Percentiles rank a stretch among this genome's conserved stretches.
These are phyloP conservation scores for Ceratocystis cubensis DNA, from an alignment of 2,329 filamentous ascomycete genomes.

Conservation along the genomic window DNA sequence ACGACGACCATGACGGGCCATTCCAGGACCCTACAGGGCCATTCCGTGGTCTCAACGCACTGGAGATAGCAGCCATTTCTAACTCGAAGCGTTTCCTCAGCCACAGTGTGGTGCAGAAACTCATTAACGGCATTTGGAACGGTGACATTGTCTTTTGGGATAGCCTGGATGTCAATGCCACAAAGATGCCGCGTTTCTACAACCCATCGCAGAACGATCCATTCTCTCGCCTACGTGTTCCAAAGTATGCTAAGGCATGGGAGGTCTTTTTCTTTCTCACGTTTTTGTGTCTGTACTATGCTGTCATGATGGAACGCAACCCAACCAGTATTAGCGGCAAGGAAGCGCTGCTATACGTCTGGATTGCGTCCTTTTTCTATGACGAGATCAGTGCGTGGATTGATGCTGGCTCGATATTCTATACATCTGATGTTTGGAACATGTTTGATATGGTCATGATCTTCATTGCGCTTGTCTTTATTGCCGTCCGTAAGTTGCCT, in stretches of 20 bases:
- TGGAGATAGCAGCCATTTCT: conserved; percentile 74
- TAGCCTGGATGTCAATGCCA: conserved; percentile 55
- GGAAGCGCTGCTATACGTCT: conserved; percentile 67
- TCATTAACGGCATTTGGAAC: conserved; percentile 74
- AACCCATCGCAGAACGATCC: conserved; percentile 54
- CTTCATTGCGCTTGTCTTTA: conserved; percentile 56
- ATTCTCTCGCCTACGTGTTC: conserved; percentile 63
- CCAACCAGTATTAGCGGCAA: conserved; percentile 50
- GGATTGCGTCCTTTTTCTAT: conserved; percentile 78
- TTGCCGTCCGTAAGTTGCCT: conserved; percentile 50
- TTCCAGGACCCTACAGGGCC: conserved; percentile 53
- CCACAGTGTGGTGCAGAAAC: conserved; percentile 67
- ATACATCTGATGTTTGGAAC: conserved; percentile 73
- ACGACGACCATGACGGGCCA: conserved; percentile 30
- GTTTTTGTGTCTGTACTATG: conserved; percentile 71
- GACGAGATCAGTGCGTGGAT: conserved; percentile 76
- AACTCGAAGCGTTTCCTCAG: conserved; percentile 75
- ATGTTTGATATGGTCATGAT: conserved; percentile 64
- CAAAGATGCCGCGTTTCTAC: conserved; percentile 67
- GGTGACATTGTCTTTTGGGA: conserved; percentile 85
- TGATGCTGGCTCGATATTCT: conserved; percentile 78
- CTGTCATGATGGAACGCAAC: conserved; percentile 66
- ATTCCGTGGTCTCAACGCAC: conserved; percentile 69
- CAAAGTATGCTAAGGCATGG: conserved; percentile 72
- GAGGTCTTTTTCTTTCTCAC: conserved; percentile 69